Base-by-base conservation (phyloP, 768 basidiomycete species). In the Leucocoprinus leucothites region DNA sequence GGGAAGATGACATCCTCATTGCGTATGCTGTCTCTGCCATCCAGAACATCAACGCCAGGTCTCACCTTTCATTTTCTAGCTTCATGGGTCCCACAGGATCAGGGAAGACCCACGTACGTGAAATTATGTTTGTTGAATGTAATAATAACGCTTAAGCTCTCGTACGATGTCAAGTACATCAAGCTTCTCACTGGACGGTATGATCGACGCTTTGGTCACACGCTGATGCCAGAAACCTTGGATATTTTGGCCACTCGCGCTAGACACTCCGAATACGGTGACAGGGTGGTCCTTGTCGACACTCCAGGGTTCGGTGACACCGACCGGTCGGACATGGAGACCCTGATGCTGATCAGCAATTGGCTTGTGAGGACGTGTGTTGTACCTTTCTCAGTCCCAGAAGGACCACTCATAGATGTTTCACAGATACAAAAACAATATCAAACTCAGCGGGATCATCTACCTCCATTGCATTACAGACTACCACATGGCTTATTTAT, bases 381-480 rank as follows among this genome's bases (percentile, higher is more conserved):
- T n/a, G 2, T 9, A 31, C 7, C 22, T 25, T 8, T 7, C n/a
- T 11, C 9, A 7, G 18, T 44, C 6, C 31, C 6, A 43, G 5
- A 1, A n/a, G 6, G n/a, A 4, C 11, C 22, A 16, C 3, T 4
- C 34, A 36, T 16, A 44, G 5, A 50, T n/a, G 31, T 5, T 11
- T 11, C 19, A 1, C 43, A 71, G 70, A 38, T 68, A 69, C 46
- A 57, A 61, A 49, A 48, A 58, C 8, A 50, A 58, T 0, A 56
- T 62, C 40, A 65, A 63, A 44, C 64, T 76, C 1, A 58, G 68
- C 7, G 72, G 67, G 1, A 65, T 76, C 24, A n/a, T 76, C n/a
- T 75, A 74, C 55, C 56, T 75, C 13, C 75, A 76, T 54, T 65
- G 69, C 14, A 76, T 76, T 35, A 64, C 70, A 5, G 73, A 74